Evolutionary conservation across 345 rosid species (phyloP), one percentile per base, ranked within the genome.

Genomic region (Citrus hindsii): DNA sequence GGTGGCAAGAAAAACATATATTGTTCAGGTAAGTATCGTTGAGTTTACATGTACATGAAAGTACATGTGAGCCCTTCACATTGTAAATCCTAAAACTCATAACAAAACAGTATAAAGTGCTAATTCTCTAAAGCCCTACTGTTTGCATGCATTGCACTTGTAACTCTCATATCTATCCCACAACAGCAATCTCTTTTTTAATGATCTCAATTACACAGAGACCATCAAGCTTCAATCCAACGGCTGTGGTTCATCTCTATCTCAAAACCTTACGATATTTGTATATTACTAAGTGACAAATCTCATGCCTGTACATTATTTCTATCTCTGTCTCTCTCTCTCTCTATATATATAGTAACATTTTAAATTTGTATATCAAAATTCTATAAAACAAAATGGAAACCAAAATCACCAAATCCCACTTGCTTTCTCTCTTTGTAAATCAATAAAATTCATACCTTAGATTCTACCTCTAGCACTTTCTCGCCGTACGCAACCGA

Each of bases 341-440:
- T 13, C 16, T 42, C 0, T 42, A 3, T 12, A 46, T 18, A 53
- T 18, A 53, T 18, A 5, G 22, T 53, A 53, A 16, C 58, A 18
- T 53, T 53, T 60, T 60, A 24, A 60, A 9, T 25, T 60, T 37
- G 46, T 55, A 9, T 33, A 56, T 21, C 13, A 40, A 71, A 16
- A 32, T 16, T 35, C 8, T 33, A n/a, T 4, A 0, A 21, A 18
- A 6, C 10, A 66, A 59, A 9, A 59, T 9, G 62, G 27, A 59
- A 59, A 9, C 46, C 28, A 40, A 9, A 38, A 25, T 38, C 24
- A 82, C 79, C 76, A 78, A 80, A 76, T 80, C 82, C 78, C 82
- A 61, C 81, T 75, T 72, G 71, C 76, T 77, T 75, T 42, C 83
- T 73, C 78, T 72, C 40, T 32, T 12, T 72, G 13, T 40, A 6